phyloP scores from a whole-genome alignment of 306 rosid genomes.

The Quercus rubra region DNA sequence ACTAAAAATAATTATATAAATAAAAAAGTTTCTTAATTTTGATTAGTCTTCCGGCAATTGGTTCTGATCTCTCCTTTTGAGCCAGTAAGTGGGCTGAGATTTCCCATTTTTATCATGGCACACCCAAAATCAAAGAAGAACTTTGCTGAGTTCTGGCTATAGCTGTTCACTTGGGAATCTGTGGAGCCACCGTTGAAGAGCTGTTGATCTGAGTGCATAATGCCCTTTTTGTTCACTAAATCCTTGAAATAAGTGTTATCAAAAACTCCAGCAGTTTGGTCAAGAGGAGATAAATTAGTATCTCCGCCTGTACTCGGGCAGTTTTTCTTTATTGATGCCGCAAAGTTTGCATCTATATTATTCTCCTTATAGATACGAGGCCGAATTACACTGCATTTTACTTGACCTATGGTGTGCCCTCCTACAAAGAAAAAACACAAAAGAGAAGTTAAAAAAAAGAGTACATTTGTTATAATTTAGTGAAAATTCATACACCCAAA shows the following conservation, averaged over 20 bases:
- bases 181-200: conserved; percentile 28
- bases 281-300: conserved; percentile 2
- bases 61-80: neutral
- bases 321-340: neutral
- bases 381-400: conserved; percentile 22
- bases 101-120: conserved; percentile 37
- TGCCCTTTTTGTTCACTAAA: neutral
- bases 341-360: conserved; percentile 24
- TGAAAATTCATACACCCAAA: neutral
- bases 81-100: conserved; percentile 3
- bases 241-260: conserved; percentile 26
- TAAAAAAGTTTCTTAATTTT: too few species aligned
- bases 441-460: neutral
- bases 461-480: neutral
- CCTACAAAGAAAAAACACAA: neutral
- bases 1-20: too few species aligned
- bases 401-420: conserved; percentile 39
- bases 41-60: conserved; percentile 6
- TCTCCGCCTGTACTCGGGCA: conserved; percentile 36
- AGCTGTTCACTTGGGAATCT: conserved; percentile 18
- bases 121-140: conserved; percentile 37
- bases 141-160: conserved; percentile 3
- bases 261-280: neutral
- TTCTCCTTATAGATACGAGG: conserved; percentile 32
- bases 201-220: conserved; percentile 31